Conservation (phyloP, 208 protist genomes). For the Trichomonas tenax region DNA sequence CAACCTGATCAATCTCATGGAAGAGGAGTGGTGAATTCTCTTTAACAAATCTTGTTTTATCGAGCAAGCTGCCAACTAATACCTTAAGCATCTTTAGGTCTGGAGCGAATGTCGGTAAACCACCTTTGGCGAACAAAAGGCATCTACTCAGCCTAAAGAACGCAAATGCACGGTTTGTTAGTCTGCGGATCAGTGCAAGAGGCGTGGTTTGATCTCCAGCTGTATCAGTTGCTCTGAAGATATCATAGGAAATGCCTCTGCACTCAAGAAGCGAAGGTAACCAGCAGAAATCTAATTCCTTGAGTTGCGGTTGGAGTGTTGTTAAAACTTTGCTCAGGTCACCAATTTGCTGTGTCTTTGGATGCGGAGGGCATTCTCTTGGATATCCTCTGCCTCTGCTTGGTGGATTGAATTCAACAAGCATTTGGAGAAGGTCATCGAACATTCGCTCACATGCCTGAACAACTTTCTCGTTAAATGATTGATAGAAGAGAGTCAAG, state of each 20-base stretch:
- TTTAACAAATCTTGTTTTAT: neutral
- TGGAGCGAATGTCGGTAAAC: neutral
- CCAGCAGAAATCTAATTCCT: neutral
- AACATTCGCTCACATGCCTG: neutral
- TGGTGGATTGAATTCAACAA: neutral
- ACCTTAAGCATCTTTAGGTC: neutral
- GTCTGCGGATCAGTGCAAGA: neutral
- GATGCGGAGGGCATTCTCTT: neutral
- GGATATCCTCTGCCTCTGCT: neutral
- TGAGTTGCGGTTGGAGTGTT: neutral
- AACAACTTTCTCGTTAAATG: neutral
- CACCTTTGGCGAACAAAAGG: neutral
- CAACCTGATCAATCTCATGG: neutral
- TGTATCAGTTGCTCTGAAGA: neutral
- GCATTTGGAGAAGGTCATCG: neutral
- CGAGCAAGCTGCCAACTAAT: neutral
- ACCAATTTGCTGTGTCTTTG: neutral
- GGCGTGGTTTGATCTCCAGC: neutral
- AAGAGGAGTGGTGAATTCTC: neutral
- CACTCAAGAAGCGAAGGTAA: neutral
- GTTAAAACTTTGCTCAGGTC: neutral
- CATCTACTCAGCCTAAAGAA: neutral
- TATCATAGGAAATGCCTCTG: neutral
- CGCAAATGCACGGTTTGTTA: neutral
- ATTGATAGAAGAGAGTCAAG: neutral